Percentiles rank a stretch among this genome's conserved stretches.
phyloP scores from a whole-genome alignment of 2,329 filamentous ascomycete genomes.

The Phaeosphaeriaceae sp. region DNA sequence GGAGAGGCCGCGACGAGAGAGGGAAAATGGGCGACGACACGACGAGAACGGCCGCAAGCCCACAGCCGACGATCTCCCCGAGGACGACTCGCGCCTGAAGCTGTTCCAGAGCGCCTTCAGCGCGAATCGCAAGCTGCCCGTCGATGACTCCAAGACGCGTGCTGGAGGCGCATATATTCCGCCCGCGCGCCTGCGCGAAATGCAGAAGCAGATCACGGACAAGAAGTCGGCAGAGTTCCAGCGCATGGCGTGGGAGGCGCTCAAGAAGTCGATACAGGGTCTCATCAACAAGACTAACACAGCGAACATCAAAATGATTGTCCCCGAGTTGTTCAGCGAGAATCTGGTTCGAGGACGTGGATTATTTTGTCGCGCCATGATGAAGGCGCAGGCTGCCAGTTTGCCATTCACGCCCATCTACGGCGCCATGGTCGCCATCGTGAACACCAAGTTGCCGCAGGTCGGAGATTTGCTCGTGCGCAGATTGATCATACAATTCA shows the following conservation, averaged over 20 bases:
- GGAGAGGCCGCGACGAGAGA: constrained; percentile 67
- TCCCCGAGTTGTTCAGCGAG: constrained; percentile 93
- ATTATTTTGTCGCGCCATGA: constrained; percentile 92
- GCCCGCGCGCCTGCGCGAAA: constrained; percentile 83
- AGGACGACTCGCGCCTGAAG: constrained; percentile 45
- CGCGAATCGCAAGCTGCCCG: constrained; percentile 80
- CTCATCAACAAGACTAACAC: constrained; percentile 99
- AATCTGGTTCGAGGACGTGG: constrained; percentile 91
- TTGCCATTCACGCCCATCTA: constrained; percentile 97
- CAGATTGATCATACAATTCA: constrained; percentile 87
- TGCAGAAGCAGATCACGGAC: constrained; percentile 97
- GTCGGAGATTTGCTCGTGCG: constrained; percentile 90
- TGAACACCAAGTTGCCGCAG: constrained; percentile 95
- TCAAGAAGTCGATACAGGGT: constrained; percentile 99
- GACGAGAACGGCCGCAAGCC: constrained; percentile 46
- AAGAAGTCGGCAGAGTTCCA: constrained; percentile 97
- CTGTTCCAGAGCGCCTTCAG: constrained; percentile 47
- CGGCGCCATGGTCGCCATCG: constrained; percentile 92
- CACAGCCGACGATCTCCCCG: constrained; percentile 25
- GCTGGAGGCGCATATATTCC: constrained; percentile 97
- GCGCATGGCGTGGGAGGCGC: constrained; percentile 97
- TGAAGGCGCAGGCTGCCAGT: constrained; percentile 97
- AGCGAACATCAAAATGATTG: constrained; percentile 96
- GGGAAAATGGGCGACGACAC: constrained; percentile 66
- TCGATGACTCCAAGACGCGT: constrained; percentile 85